Percentiles rank a stretch among this genome's conserved stretches.
Conservation (phyloP, 345 rosid genomes). For the Corchorus olitorius region DNA sequence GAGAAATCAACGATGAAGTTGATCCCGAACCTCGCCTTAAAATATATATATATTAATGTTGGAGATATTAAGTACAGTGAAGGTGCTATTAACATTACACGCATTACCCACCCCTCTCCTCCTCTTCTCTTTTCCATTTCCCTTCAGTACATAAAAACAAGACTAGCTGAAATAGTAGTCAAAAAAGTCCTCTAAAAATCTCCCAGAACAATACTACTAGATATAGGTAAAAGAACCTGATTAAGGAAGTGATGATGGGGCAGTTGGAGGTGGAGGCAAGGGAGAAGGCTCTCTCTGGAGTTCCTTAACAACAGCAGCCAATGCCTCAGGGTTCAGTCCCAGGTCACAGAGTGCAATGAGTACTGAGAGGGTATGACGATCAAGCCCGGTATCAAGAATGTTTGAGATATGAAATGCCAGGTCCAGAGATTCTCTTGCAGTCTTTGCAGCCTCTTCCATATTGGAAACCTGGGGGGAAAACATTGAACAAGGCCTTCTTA, state of each 20-base stretch:
- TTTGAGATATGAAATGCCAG: conserved; percentile 54
- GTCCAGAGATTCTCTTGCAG: conserved; percentile 50
- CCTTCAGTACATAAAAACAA: background rate
- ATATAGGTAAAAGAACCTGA: background rate
- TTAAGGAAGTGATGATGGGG: conserved; percentile 5
- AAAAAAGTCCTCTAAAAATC: background rate
- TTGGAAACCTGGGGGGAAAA: background rate
- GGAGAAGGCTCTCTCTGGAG: conserved; percentile 35
- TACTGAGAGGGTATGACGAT: conserved; percentile 52
- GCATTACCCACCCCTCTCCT: background rate
- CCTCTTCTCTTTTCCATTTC: too few relatives aligned
- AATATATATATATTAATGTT: background rate
- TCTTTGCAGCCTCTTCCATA: conserved; percentile 52
- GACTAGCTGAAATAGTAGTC: background rate
- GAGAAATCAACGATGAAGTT: background rate
- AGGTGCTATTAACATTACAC: background rate
- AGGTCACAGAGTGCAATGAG: conserved; percentile 57
- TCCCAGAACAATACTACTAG: background rate
- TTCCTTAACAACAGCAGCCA: conserved; percentile 51
- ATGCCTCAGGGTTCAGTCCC: conserved; percentile 54
- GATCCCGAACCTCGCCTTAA: background rate
- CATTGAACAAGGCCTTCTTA: background rate
- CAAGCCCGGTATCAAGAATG: conserved; percentile 53
- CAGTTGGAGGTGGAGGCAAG: conserved; percentile 9
- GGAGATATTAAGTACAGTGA: background rate